Evolutionary conservation across 2,329 filamentous ascomycete genomes (phyloP).

Genomic region (Diaporthe amygdali): DNA sequence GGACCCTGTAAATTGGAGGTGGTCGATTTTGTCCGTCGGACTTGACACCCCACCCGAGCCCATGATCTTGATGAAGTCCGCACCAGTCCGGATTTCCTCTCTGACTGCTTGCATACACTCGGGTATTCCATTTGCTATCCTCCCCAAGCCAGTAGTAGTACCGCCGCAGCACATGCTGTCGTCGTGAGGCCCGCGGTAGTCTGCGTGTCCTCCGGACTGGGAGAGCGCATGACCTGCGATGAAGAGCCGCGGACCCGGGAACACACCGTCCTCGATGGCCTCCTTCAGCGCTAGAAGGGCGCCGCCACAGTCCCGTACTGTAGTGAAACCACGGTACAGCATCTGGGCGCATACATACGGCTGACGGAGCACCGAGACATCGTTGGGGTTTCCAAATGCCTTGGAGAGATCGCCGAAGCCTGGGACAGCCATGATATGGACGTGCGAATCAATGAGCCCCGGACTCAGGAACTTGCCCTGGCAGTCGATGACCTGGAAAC

Average conservation of each 20-base stretch:
- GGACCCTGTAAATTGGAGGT: conserved; percentile 56
- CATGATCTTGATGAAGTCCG: conserved; percentile 65
- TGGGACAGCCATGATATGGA: conserved; percentile 32
- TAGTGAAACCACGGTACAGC: conserved; percentile 58
- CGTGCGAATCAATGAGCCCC: conserved; percentile 30
- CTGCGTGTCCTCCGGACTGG: conserved; percentile 59
- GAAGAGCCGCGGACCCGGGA: conserved; percentile 55
- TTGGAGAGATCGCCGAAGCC: conserved; percentile 28
- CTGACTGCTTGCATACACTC: conserved; percentile 54
- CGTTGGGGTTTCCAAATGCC: conserved; percentile 31
- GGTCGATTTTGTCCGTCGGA: conserved; percentile 54
- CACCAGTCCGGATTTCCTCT: conserved; percentile 54
- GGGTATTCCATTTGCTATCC: conserved; percentile 52
- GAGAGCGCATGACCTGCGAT: conserved; percentile 54
- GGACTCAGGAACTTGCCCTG: conserved; percentile 15
- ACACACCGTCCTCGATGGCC: conserved; percentile 53
- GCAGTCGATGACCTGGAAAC: conserved; percentile 23
- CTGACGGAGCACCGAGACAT: conserved; percentile 43
- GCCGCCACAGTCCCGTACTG: conserved; percentile 57
- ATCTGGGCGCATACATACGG: conserved; percentile 51
- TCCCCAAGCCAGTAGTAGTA: conserved; percentile 41
- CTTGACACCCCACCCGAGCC: conserved; percentile 56
- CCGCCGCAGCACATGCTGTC: conserved; percentile 51
- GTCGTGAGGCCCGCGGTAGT: conserved; percentile 47
- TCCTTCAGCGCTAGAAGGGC: conserved; percentile 53